Conservation (phyloP, 306 rosid species). For the Dalbergia cultrata region DNA sequence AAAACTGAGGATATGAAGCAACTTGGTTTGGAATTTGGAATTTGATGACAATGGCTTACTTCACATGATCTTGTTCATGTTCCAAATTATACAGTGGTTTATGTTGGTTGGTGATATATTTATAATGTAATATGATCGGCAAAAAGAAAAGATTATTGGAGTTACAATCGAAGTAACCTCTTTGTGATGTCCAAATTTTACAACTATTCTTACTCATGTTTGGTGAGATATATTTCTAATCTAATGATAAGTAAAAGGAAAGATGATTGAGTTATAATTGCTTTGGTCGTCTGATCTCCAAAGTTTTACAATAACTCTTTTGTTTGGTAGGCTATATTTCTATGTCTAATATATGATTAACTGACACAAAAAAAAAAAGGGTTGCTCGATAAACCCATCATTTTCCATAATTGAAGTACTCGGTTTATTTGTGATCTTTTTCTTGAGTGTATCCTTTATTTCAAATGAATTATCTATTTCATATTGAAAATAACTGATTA, state of each 20-base stretch:
- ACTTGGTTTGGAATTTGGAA: slow-evolving; percentile 4
- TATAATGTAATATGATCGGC: neutral
- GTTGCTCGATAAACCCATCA: too few relatives aligned
- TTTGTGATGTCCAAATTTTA: too few relatives aligned
- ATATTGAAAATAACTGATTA: neutral
- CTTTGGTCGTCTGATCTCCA: too few relatives aligned
- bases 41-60: neutral
- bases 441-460: too few relatives aligned
- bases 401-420: too few relatives aligned
- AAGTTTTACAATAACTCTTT: too few relatives aligned
- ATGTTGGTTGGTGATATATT: neutral
- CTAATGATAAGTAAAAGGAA: neutral
- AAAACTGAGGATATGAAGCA: neutral
- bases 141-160: neutral
- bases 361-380: too few relatives aligned
- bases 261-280: neutral
- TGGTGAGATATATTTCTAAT: neutral
- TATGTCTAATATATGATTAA: too few relatives aligned
- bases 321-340: too few relatives aligned
- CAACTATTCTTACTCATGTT: neutral
- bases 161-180: neutral
- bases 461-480: neutral
- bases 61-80: neutral
- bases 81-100: neutral
- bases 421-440: too few relatives aligned